Evolutionary conservation across 768 basidiomycete genomes (phyloP).

Genomic region (Tricholoma matsutake): DNA sequence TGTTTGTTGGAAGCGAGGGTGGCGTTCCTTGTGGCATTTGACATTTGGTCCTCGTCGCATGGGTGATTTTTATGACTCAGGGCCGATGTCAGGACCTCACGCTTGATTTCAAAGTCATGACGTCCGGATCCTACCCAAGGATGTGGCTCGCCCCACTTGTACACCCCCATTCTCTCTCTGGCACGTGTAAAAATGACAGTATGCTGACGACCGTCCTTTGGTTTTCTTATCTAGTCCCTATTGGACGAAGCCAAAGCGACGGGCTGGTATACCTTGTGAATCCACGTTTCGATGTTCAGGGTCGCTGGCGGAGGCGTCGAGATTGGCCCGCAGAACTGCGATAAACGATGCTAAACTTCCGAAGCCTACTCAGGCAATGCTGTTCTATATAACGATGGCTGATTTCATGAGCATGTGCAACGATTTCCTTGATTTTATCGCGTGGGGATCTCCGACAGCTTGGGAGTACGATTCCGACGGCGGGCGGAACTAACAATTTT

Average conservation of each 20-base stretch:
- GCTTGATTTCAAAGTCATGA: neutral
- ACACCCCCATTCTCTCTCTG: neutral
- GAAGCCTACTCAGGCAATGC: neutral
- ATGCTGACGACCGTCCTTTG: neutral
- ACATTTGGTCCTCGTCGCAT: neutral
- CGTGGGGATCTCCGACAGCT: neutral
- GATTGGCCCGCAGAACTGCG: conserved; percentile 71
- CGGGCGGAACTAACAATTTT: conserved; percentile 14
- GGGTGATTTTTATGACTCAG: neutral
- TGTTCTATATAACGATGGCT: neutral
- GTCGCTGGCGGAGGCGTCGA: conserved; percentile 58
- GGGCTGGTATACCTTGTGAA: conserved; percentile 66
- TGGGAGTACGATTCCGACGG: neutral
- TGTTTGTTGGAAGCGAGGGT: neutral
- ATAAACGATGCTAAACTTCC: conserved; percentile 29
- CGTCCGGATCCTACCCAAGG: neutral
- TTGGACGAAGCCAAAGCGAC: conserved; percentile 46
- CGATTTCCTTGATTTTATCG: no score
- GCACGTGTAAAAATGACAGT: neutral
- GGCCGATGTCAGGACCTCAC: neutral
- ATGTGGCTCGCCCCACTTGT: neutral
- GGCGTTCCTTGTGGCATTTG: neutral
- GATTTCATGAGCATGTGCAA: conserved; percentile 1
- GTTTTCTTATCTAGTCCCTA: conserved; percentile 46
- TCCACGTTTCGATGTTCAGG: conserved; percentile 69